Base-by-base conservation (phyloP, 352 stramenopile species). In the Pythium utonaiense region DNA sequence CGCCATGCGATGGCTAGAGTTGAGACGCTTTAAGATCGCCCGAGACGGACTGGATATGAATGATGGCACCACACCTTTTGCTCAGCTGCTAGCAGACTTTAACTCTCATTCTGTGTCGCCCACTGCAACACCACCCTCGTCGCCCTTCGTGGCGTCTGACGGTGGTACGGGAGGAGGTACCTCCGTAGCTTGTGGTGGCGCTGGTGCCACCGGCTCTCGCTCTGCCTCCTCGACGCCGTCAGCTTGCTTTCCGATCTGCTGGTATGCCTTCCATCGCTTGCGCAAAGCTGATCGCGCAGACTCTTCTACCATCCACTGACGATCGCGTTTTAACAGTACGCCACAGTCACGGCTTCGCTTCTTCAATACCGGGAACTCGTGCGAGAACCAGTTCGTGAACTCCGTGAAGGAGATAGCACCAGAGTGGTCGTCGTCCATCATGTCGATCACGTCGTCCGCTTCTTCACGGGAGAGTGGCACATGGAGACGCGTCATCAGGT, bases 371-470 rank as follows among this genome's bases (percentile, higher is more conserved):
- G 70, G 54, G 27, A 77, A 81, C 54, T 93, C 84, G 63, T 89
- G 73, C 6, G 62, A 47, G 49, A 89, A 88, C 81, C 84, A 93
- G 3, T 60, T 64, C 10, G 73, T 74, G 42, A 93, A 93, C 38
- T 93, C 81, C 14, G 48, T 31, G 24, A 91, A 75, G 24, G 80
- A 90, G 22, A 93, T 84, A 6, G 64, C 70, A 0, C 80, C 81
- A 0, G 83, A 91, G 8, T 62, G 64, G 45, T 93, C 83, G 42
- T 67, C 81, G 66, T 93, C 83, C 77, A 93, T 93, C 83, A 93
- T 93, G 13, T 73, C 73, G 17, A 91, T 73, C 9, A 91, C 83
- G 55, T 91, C 83, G 9, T 77, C 68, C 0, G 71, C 55, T 34
- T 93, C 83, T 2, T 78, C 74, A 14, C 54, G 47, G 10, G 69